Evolutionary conservation across 2,329 filamentous ascomycete species (phyloP).

Genomic region (Fusarium fujikuroi): DNA sequence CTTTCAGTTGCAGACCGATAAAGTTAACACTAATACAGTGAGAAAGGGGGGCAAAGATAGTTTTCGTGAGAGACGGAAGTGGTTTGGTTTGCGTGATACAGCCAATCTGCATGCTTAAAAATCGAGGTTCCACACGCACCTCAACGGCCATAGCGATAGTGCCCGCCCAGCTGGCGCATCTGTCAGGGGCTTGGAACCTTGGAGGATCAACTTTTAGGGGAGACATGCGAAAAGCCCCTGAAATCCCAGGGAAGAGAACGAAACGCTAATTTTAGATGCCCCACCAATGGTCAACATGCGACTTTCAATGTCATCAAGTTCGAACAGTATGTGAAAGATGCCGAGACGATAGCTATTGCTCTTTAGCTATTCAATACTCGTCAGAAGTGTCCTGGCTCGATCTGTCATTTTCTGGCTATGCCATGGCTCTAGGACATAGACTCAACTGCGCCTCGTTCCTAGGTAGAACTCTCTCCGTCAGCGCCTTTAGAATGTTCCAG

Average conservation of each 20-base stretch:
- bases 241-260: slow-evolving; percentile 1
- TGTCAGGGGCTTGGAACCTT: slow-evolving; percentile 30
- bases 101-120: slow-evolving; percentile 35
- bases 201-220: slow-evolving; percentile 11
- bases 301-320: slow-evolving; percentile 31
- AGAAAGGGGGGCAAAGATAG: slow-evolving; percentile 33
- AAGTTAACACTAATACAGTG: not conserved
- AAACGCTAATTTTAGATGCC: slow-evolving; percentile 40
- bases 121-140: slow-evolving; percentile 12
- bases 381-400: not conserved
- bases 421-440: not conserved
- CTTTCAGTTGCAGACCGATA: slow-evolving; percentile 1
- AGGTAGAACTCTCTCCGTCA: slow-evolving; percentile 19
- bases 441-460: not conserved
- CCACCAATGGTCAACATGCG: slow-evolving; percentile 27
- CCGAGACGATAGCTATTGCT: not conserved
- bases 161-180: slow-evolving; percentile 10
- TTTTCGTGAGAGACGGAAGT: slow-evolving; percentile 27
- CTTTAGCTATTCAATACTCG: not conserved
- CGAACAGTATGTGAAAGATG: not conserved
- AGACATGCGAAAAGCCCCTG: slow-evolving; percentile 28
- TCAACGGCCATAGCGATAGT: slow-evolving; percentile 24
- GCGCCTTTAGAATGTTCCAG: slow-evolving; percentile 42
- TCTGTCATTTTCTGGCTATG: not conserved
- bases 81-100: slow-evolving; percentile 27